Base-by-base conservation (phyloP, 2,329 filamentous ascomycete genomes). In the Parafenestella ontariensis region DNA sequence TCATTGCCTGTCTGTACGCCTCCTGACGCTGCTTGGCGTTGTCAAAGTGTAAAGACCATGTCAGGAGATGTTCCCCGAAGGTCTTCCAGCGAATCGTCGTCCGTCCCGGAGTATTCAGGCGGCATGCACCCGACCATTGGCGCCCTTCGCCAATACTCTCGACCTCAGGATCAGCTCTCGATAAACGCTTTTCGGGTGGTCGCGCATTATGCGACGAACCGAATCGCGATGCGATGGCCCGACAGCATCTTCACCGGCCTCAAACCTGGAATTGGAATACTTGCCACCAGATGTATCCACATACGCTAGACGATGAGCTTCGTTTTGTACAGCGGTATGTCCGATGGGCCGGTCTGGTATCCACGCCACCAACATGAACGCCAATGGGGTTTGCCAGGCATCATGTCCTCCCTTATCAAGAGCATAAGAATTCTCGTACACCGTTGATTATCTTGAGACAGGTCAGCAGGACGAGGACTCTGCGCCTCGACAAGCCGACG, bases 151-250 rank as follows among this genome's bases (percentile, higher is more conserved):
- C 33, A 54, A 42, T 21, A n/a, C 40, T 33, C 13, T 31, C 28
- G 20, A 34, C 20, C 42, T 44, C 34, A 45, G 33, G 40, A 52
- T 33, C 33, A 49, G 26, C 23, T 47, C 36, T 41, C 46, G 45
- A 58, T 53, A 45, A 39, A 33, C 36, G 44, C 31, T 34, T 23
- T 34, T 13, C 59, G 56, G 54, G 36, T 41, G 43, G 40, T 60
- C 57, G 56, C 46, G 5, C 29, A 18, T 31, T 0, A n/a, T 21
- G 61, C 62, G 62, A 65, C 50, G 41, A 58, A 18, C 62, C 62
- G 63, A 41, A 11, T 18, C 29, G 41, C 17, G 28, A 28, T 18
- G 49, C 59, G 57, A 61, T 50, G 46, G 41, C 24, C 55, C 58
- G 58, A 26, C 20, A 31, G 33, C 34, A 20, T 29, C 29, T 26